Conservation (phyloP, 2,329 filamentous ascomycete species). For the Hortaea sp. region DNA sequence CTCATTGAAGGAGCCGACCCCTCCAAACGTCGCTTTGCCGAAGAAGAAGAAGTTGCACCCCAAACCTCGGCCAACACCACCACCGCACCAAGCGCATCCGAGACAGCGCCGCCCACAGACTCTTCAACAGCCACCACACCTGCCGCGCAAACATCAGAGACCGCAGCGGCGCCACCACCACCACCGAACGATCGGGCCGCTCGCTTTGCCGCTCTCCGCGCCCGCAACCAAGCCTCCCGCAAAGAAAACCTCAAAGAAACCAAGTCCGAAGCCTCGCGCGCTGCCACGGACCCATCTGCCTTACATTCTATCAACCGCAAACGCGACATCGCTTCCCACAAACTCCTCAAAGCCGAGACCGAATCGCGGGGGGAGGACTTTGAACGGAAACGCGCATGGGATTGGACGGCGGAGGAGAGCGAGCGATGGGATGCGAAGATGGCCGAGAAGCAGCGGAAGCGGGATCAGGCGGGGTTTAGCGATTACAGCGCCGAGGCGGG, state of each 20-base stretch:
- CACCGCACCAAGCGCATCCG: conserved; percentile 4
- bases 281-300: conserved; percentile 66
- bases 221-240: conserved; percentile 47
- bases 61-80: not conserved
- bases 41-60: conserved; percentile 8
- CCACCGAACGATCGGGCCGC: conserved; percentile 56
- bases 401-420: conserved; percentile 92
- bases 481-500: conserved; percentile 80
- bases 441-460: conserved; percentile 71
- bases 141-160: not conserved
- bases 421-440: conserved; percentile 88
- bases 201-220: conserved; percentile 79
- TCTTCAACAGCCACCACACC: not conserved
- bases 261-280: conserved; percentile 68
- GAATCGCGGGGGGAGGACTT: conserved; percentile 83
- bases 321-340: conserved; percentile 80
- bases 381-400: conserved; percentile 95
- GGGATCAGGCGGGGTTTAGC: conserved; percentile 80
- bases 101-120: not conserved
- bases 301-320: conserved; percentile 73
- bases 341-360: conserved; percentile 83
- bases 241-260: conserved; percentile 75
- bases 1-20: conserved; percentile 23
- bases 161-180: conserved; percentile 1
- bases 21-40: conserved; percentile 27